Conservation (phyloP, 176 grass and related monocot genomes). For the Panicum miliaceum region DNA sequence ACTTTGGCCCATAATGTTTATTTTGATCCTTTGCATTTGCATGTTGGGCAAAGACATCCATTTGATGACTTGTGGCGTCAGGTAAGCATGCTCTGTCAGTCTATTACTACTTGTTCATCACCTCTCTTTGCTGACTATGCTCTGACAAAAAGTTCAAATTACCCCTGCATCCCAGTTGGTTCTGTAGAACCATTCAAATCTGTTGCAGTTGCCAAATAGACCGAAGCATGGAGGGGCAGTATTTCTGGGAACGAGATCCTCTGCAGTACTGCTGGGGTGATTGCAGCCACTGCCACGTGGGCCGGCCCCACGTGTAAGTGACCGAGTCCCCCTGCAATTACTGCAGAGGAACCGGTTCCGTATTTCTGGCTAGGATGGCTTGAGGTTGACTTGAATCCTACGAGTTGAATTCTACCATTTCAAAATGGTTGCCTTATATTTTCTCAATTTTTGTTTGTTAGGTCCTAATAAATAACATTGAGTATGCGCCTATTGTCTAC, state of each 20-base stretch:
- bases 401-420: not conserved
- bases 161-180: too few relatives aligned
- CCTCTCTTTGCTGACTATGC: not conserved
- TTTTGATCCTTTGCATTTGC: not conserved
- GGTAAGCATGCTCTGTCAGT: not conserved
- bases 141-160: not conserved
- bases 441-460: constrained; percentile 36
- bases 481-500: constrained; percentile 96
- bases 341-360: too few relatives aligned
- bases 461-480: constrained; percentile 92
- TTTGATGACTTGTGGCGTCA: not conserved
- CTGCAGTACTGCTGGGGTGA: too few relatives aligned
- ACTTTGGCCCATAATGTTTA: not conserved
- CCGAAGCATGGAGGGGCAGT: not conserved
- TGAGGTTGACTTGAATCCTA: not conserved
- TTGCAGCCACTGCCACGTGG: too few relatives aligned
- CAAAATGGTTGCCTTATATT: constrained; percentile 42
- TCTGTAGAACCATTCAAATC: too few relatives aligned
- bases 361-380: too few relatives aligned
- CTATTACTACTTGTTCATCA: not conserved
- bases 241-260: too few relatives aligned
- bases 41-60: not conserved
- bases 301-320: too few relatives aligned
- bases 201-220: not conserved
- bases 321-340: too few relatives aligned